Base-by-base conservation (phyloP, 2,329 filamentous ascomycete genomes). In the Cercospora berteroae region DNA sequence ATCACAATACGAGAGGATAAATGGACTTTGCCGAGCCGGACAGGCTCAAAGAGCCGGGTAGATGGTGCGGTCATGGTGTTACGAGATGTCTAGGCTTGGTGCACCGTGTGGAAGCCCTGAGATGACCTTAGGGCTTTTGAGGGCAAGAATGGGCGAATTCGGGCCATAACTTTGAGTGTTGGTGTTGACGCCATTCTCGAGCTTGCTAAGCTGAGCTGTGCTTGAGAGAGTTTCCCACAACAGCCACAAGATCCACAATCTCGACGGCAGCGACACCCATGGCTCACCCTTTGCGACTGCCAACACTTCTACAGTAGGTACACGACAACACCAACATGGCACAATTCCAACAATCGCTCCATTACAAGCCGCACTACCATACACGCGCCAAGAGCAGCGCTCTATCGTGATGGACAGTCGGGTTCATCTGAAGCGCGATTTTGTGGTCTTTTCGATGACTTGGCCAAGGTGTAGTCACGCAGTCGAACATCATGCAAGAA, bases 1-100 rank as follows among this genome's bases (percentile, higher is more conserved):
- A 89, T 83, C 48, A 81, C 82, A 42, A 89, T 73, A 50, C 84
- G 82, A 70, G 82, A 80, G 42, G 77, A 73, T 31, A 86, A 79
- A 13, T 77, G 71, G 69, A 79, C 69, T 23, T 72, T 69, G 27
- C 83, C 83, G 18, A 85, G 72, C 16, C 74, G 70, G 31, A 85
- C 69, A 20, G 83, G 81, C 63, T 78, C 65, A 68, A 82, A 82
- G 44, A 82, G 76, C 67, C 61, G 65, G 36, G 44, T 29, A 2
- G 25, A 12, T 31, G 66, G 25, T 25, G 44, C 31, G 10, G 48
- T 25, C 60, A 63, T 63, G 55, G 8, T 58, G 29, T 33, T 12
- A 29, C 27, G 42, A 27, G n/a, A 18, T 36, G 6, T 25, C 25
- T 33, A 4, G 16, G n/a, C n/a, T 50, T 29, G 13, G 60, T 52